A percentile compares a stretch with the other conserved stretches of the same genome.
Conservation (phyloP, 1,284 basidiomycete genomes). For the Rhodotorula sp. region DNA sequence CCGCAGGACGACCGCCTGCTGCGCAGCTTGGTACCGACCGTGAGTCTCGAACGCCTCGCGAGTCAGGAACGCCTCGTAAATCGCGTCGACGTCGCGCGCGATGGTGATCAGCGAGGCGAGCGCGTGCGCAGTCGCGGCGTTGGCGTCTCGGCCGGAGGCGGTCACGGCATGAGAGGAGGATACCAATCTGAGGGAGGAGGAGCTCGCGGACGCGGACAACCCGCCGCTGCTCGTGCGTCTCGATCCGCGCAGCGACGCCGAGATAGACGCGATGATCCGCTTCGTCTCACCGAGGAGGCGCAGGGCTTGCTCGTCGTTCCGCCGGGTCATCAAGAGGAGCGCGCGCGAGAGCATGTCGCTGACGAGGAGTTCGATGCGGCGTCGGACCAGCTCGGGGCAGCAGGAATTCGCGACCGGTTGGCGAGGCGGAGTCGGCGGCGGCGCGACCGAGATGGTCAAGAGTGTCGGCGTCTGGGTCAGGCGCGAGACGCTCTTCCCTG, state of each 20-base stretch:
- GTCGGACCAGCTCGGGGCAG: conserved; percentile 80
- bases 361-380: conserved; percentile 86
- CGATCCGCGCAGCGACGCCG: conserved; percentile 25
- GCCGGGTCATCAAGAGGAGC: conserved; percentile 78
- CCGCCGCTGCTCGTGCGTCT: neutral
- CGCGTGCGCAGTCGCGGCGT: conserved; percentile 20
- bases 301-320: conserved; percentile 80
- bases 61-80: conserved; percentile 81
- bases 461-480: conserved; percentile 77
- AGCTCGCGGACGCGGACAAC: neutral
- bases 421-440: conserved; percentile 42
- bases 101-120: conserved; percentile 55
- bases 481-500: conserved; percentile 72
- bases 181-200: neutral
- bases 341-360: conserved; percentile 93
- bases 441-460: conserved; percentile 76
- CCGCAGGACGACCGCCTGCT: conserved; percentile 86
- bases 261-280: conserved; percentile 62
- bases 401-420: conserved; percentile 44
- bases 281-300: conserved; percentile 84
- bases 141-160: neutral
- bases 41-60: conserved; percentile 77
- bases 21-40: conserved; percentile 86
- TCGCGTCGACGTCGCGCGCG: conserved; percentile 74
- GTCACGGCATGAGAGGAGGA: neutral